Conservation (phyloP, 805 yeast genomes). For the Cyberlindnera euphorbiae region DNA sequence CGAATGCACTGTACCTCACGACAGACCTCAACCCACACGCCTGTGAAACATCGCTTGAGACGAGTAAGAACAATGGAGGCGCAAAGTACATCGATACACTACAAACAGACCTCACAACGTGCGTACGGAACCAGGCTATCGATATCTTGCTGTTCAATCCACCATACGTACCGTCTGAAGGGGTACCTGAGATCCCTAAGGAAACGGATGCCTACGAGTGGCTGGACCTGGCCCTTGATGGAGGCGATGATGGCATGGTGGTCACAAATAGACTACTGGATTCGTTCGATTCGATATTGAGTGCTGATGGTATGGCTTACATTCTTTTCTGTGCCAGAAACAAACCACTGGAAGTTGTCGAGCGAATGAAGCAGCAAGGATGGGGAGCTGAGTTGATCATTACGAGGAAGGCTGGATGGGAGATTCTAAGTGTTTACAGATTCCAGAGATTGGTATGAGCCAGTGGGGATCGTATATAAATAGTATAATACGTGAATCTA, state of each 20-base stretch:
- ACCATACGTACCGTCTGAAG: conserved; percentile 90
- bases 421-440: conserved; percentile 71
- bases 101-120: conserved; percentile 54
- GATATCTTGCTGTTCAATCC: conserved; percentile 89
- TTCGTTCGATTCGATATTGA: conserved; percentile 46
- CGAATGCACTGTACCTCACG: conserved; percentile 51
- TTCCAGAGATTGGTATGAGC: conserved; percentile 33
- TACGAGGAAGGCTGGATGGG: conserved; percentile 92
- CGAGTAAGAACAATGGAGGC: conserved; percentile 36
- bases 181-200: conserved; percentile 57
- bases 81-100: conserved; percentile 37
- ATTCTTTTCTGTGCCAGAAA: conserved; percentile 90
- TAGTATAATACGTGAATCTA: too few species aligned
- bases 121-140: conserved; percentile 41
- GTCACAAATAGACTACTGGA: conserved; percentile 66
- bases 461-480: too few species aligned
- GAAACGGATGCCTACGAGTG: conserved; percentile 51
- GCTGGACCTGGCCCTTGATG: conserved; percentile 87
- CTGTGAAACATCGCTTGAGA: conserved; percentile 45
- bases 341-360: conserved; percentile 59
- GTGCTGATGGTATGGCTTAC: conserved; percentile 69
- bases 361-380: conserved; percentile 38
- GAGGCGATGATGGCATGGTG: conserved; percentile 89
- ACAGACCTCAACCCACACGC: conserved; percentile 84
- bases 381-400: conserved; percentile 57